Evolutionary conservation across 106 monocot species (phyloP), one percentile per base, ranked within the genome.

Genomic region (Apostasia shenzhenica): DNA sequence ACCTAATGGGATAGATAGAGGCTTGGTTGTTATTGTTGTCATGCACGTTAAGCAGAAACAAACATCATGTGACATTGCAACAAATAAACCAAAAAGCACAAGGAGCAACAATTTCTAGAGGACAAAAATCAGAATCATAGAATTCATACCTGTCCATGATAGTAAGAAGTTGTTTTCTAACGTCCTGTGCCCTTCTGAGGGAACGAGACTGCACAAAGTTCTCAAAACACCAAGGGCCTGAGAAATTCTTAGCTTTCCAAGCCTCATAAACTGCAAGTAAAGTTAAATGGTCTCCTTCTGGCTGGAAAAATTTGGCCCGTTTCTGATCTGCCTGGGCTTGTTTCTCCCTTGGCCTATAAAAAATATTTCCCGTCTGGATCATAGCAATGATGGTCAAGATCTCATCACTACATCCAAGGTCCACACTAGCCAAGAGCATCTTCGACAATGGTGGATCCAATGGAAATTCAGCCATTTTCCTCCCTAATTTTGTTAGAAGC

Each of bases 181-280:
- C 95, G 82, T 95, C 95, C 66, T 95, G 95, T 46, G 95, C 95
- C 55, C 95, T 83, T 73, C 91, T 88, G 3, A 95, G 84, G 6
- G 91, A 91, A 58, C 95, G 87, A 51, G 91, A 85, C 55, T 95
- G 95, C 5, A 95, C 91, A 78, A 95, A 95, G 66, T 95, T 95
- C 78, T 95, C 95, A 78, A 91, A 95, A 73, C 95, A 95, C 95
- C 95, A 95, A 14, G 95, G 95, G n/a, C 86, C 91, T 26, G 95
- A 95, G 65, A 95, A 95, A 54, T 91, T 95, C 54, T 95, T 95
- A 6, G 95, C 95, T 73, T 95, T 95, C 95, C 95, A 95, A 42
- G 95, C 95, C 81, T 95, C 91, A 64, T 95, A 95, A 61, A 95
- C 95, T 67, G 95, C 95, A 67, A 95, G 91, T 43, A 95, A 60